A percentile compares a stretch with the other conserved stretches of the same genome.
Evolutionary conservation across 345 rosid species (phyloP).

Genomic region (Eucalyptus globulus): DNA sequence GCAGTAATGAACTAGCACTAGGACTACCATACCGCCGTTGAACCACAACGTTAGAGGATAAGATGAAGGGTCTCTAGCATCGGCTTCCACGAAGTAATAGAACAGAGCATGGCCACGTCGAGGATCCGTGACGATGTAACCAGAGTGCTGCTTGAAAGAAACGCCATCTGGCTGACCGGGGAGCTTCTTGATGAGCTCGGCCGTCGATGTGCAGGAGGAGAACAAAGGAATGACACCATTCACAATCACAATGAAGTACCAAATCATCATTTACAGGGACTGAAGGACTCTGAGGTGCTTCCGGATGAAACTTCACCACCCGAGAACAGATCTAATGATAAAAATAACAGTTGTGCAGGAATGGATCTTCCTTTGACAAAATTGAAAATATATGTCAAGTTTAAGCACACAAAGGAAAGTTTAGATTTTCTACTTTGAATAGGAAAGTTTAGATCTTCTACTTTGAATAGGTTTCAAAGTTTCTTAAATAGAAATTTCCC

Average conservation of each 20-base stretch:
- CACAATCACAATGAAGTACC: background rate
- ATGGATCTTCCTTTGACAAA: background rate
- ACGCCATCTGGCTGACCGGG: constrained; percentile 22
- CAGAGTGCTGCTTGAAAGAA: constrained; percentile 11
- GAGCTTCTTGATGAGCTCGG: constrained; percentile 5
- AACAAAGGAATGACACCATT: background rate
- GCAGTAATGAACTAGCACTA: no score
- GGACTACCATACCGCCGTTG: no score
- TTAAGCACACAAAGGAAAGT: no score
- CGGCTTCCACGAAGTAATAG: background rate
- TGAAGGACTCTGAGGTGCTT: background rate
- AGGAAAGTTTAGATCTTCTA: no score
- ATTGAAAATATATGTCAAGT: no score
- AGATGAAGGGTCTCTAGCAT: background rate
- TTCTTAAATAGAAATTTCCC: no score
- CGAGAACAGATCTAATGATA: background rate
- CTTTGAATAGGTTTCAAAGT: no score
- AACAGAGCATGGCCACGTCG: background rate
- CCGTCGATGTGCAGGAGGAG: background rate
- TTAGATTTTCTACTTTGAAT: no score
- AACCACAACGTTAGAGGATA: background rate
- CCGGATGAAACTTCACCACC: background rate
- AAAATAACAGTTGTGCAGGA: background rate
- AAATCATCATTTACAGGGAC: background rate
- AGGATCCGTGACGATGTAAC: constrained; percentile 6